Evolutionary conservation across 768 basidiomycete genomes (phyloP), one percentile per base, ranked within the genome.

Genomic region (Pulveroboletus sp.): DNA sequence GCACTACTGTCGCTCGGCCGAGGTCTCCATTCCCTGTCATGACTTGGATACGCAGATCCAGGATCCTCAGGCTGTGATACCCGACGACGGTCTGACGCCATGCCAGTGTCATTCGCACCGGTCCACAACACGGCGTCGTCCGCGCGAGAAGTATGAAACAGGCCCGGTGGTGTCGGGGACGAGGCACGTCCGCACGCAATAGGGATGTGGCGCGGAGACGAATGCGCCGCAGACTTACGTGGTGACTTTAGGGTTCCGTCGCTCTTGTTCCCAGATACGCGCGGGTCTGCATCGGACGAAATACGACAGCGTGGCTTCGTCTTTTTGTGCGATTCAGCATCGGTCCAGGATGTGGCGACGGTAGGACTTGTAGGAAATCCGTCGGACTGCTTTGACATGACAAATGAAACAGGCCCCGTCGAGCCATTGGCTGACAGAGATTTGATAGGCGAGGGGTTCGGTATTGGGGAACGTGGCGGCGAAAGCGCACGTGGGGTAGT

Each of bases 141-240:
- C 24, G 38, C 16, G 16, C 11, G 24, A 23, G 41, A 40, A 29
- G 21, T 11, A 14, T 45, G 36, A 34, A 13, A 19, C 21, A 14
- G 24, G 2, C 10, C 17, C 13, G n/a, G n/a, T 11, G 47, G 47
- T 8, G 52, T 57, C 20, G 57, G 63, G 11, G 63, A 59, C 8
- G 49, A 43, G 2, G 44, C 33, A 23, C 47, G 53, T 23, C 39
- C 29, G 20, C 31, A 43, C 27, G 5, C 13, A 33, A 12, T 12
- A 20, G 16, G 2, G 23, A n/a, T 19, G 29, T 59, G 52, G n/a
- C 63, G 52, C 21, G 63, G 62, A 25, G 63, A 64, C 17, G 63
- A 57, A 32, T 64, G 63, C 3, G 23, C 43, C 16, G 33, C 52
- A 6, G 60, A 64, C 23, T 60, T 64, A 23, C 62, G 62, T 14